A percentile compares a stretch with the other conserved stretches of the same genome.
These are phyloP conservation scores for Ceratocystis ficicola DNA, from an alignment of 2,329 filamentous ascomycete genomes.

Conservation along the genomic window DNA sequence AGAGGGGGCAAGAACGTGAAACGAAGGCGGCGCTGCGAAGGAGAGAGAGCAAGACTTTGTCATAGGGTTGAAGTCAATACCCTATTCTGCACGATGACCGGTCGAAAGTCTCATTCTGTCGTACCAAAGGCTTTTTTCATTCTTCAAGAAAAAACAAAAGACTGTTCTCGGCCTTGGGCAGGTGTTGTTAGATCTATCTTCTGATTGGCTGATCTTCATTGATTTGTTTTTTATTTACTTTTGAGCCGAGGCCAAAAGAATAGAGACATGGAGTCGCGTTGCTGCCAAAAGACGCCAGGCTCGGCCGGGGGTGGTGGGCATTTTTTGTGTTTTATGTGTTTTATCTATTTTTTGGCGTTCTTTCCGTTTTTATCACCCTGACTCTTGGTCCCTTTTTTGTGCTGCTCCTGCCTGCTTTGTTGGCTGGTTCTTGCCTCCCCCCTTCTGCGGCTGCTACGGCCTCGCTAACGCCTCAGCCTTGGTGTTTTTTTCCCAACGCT, in stretches of 20 bases:
- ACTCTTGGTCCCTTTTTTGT: not conserved
- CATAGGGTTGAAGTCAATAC: no score
- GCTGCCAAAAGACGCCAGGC: not conserved
- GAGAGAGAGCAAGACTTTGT: not conserved
- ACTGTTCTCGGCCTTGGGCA: not conserved
- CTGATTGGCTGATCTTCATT: not conserved
- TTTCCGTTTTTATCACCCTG: not conserved
- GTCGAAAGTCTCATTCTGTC: no score
- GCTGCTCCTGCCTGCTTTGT: not conserved
- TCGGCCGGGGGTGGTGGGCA: no score
- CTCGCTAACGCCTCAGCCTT: conserved; percentile 11
- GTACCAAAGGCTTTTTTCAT: no score
- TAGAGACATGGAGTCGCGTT: not conserved
- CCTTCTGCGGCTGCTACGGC: conserved; percentile 5
- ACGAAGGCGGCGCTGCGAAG: not conserved
- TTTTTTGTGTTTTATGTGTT: no score
- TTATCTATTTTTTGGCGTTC: not conserved
- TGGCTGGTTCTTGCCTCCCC: not conserved
- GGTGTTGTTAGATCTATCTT: no score
- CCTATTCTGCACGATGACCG: no score
- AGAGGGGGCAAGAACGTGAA: no score
- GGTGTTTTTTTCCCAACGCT: not conserved
- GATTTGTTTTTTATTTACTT: not conserved
- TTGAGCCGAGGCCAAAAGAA: not conserved
- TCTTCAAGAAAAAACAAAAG: not conserved